Base-by-base conservation (phyloP, 2,329 filamentous ascomycete species). In the Cordyceps javanica region DNA sequence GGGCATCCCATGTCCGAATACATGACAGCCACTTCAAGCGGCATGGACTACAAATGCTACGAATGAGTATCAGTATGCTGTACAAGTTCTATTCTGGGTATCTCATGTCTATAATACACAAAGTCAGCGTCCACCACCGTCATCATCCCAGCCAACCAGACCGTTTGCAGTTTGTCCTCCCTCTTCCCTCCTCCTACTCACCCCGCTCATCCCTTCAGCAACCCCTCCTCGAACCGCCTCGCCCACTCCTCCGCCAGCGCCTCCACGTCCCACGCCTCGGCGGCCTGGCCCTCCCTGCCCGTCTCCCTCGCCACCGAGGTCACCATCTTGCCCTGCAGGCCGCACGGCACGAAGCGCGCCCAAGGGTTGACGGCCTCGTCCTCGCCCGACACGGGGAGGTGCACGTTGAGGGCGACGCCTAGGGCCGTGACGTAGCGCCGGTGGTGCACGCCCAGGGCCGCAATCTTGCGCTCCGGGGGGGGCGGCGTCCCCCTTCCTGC, bases 361-460 rank as follows among this genome's bases (percentile, higher is more conserved):
- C 82, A 85, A 1, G 82, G 81, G 61, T 84, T 83, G 3, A 60
- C 61, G 7, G 61, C 60, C 54, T 70, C 68, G 48, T 60, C 45
- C 1, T 3, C 14, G 0, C 76, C 77, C 2, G 61, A 55, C 2
- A 77, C 72, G 1, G 89, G 82, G 57, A 87, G 83, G 62, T 76
- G 73, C n/a, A 91, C 73, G 77, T 96, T 90, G 69, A 97, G 69
- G 2, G 90, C 92, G 34, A 96, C 79, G 7, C 94, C 94, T 70
- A 95, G 88, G 60, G 87, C 90, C 25, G 87, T 91, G 38, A 97
- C 81, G 71, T 95, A 86, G 46, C 93, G 78, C 14, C 91, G 78
- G 61, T 97, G 81, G 74, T 97, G 92, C n/a, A 99, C 90, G 1
- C 94, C 94, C 42, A 97, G 76, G 0, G 92, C 91, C 0, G 91